phyloP scores from a whole-genome alignment of 371 early-diverging fungal species.

The Circinella umbellata region DNA sequence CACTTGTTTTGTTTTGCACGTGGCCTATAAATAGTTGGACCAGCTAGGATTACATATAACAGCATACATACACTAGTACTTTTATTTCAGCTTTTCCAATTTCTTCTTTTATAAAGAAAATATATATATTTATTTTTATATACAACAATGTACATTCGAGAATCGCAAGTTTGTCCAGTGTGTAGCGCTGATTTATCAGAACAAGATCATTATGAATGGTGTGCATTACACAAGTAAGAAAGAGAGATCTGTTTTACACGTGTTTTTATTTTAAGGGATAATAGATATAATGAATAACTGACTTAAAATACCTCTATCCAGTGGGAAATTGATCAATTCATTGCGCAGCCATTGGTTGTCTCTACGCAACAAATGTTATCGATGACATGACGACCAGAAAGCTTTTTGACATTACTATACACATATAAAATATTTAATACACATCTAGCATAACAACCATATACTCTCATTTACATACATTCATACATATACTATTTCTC shows the following conservation, averaged over 20 bases:
- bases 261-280: neutral
- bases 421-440: too few species aligned
- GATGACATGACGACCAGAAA: neutral
- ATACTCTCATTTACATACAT: too few species aligned
- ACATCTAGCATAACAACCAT: too few species aligned
- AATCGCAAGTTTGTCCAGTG: slow-evolving; percentile 16
- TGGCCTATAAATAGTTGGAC: too few species aligned
- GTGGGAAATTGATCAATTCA: neutral
- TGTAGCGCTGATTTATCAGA: slow-evolving; percentile 26
- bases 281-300: neutral
- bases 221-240: slow-evolving; percentile 34
- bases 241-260: slow-evolving; percentile 18
- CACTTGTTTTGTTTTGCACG: neutral
- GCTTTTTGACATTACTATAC: too few species aligned
- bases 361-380: neutral
- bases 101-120: too few species aligned
- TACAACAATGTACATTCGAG: neutral
- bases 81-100: too few species aligned
- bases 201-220: slow-evolving; percentile 28
- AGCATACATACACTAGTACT: neutral
- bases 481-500: too few species aligned
- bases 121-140: neutral
- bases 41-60: too few species aligned
- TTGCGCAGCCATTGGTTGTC: slow-evolving; percentile 8
- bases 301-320: neutral